A percentile compares a stretch with the other conserved stretches of the same genome.
Conservation (phyloP, 345 rosid species). For the Eucalyptus tenuipes region DNA sequence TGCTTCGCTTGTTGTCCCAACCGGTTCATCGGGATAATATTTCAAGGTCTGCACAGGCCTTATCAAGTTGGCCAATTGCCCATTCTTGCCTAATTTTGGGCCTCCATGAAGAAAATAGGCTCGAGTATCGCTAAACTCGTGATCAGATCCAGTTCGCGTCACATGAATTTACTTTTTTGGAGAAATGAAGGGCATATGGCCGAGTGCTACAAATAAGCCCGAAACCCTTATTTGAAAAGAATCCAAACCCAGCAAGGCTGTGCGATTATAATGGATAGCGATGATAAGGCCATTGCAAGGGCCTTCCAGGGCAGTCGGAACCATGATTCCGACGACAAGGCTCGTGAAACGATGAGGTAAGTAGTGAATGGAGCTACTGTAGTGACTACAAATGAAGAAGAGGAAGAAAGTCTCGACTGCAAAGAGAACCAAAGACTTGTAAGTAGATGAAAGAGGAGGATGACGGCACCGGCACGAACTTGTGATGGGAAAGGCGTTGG, state of each 20-base stretch:
- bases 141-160: not conserved
- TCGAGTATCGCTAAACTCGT: rapidly evolving
- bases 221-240: not conserved
- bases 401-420: not conserved
- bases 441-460: not conserved
- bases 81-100: not conserved
- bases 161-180: not conserved
- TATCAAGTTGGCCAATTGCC: not conserved
- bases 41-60: not conserved
- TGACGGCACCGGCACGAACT: not conserved
- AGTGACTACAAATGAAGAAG: not conserved
- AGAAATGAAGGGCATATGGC: not conserved
- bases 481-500: too few relatives aligned
- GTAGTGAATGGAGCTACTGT: not conserved
- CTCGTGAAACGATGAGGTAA: not conserved
- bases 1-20: not conserved
- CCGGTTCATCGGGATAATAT: not conserved
- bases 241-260: not conserved
- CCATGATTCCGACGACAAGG: not conserved
- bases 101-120: not conserved
- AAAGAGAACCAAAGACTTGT: not conserved
- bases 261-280: not conserved
- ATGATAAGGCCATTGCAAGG: not conserved
- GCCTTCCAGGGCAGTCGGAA: not conserved
- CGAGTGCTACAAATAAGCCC: not conserved